phyloP scores from a whole-genome alignment of 1,284 basidiomycete species.

The Stereum hirsutum region DNA sequence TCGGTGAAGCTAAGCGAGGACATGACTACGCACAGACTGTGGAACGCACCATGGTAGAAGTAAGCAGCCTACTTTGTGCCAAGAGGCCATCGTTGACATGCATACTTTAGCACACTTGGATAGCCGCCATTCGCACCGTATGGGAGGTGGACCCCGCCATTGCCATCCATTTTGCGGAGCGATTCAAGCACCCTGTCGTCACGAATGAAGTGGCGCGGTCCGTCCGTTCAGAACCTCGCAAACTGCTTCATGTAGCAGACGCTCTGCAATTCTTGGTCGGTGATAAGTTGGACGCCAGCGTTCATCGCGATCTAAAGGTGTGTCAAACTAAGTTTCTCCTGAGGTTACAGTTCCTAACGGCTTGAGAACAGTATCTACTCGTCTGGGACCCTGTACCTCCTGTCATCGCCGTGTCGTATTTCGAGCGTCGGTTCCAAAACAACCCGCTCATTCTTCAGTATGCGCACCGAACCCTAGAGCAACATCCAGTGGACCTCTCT shows the following conservation, averaged over 20 bases:
- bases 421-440: constrained; percentile 76
- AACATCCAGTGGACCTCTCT: constrained; percentile 90
- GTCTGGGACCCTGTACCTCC: constrained; percentile 90
- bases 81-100: constrained; percentile 7
- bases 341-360: neutral
- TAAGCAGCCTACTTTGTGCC: constrained; percentile 25
- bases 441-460: constrained; percentile 92
- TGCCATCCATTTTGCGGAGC: constrained; percentile 76
- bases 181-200: constrained; percentile 67
- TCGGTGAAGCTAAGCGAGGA: constrained; percentile 66
- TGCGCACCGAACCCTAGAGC: constrained; percentile 90
- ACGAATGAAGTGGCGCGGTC: constrained; percentile 68
- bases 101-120: constrained; percentile 48
- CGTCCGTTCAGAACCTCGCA: constrained; percentile 65
- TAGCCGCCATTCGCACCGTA: constrained; percentile 55
- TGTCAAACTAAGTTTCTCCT: constrained; percentile 6
- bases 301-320: constrained; percentile 71
- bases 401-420: constrained; percentile 79
- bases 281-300: constrained; percentile 47
- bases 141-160: constrained; percentile 85
- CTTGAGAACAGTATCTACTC: constrained; percentile 60
- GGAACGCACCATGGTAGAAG: constrained; percentile 55
- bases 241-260: constrained; percentile 71
- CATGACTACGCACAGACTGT: constrained; percentile 45
- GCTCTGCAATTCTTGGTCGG: constrained; percentile 78